These are phyloP conservation scores for Phytophthora tubulina DNA, from an alignment of 352 stramenopile species.

Conservation along the genomic window DNA sequence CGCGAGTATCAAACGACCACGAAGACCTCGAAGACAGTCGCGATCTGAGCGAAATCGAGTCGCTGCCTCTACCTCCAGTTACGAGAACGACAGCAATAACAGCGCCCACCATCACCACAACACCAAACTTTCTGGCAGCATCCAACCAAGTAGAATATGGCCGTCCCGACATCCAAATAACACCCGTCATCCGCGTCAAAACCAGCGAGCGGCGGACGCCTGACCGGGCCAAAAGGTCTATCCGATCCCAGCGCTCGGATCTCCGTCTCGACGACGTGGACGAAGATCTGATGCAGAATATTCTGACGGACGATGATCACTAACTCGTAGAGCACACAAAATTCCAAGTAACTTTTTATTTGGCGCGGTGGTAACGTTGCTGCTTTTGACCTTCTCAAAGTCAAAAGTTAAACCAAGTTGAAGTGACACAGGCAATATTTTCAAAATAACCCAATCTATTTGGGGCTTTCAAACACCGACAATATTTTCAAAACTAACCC, in stretches of 20 bases:
- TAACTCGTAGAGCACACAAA: conserved; percentile 5
- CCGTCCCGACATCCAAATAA: conserved; percentile 24
- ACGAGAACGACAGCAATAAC: conserved; percentile 25
- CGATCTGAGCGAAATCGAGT: conserved; percentile 25
- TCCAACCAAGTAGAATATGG: conserved; percentile 25
- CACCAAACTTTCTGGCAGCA: conserved; percentile 14
- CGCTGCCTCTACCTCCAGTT: conserved; percentile 9
- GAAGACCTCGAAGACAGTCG: conserved; percentile 21
- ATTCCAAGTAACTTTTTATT: conserved; percentile 18
- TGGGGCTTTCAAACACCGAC: background rate
- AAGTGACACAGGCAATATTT: background rate
- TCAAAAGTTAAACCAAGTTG: too few relatives aligned
- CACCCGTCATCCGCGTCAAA: conserved; percentile 33
- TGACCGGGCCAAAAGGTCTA: conserved; percentile 13
- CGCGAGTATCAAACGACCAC: background rate
- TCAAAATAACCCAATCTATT: conserved; percentile 1
- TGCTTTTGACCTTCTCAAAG: too few relatives aligned
- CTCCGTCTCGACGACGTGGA: conserved; percentile 70
- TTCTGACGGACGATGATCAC: conserved; percentile 42
- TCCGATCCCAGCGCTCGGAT: conserved; percentile 24
- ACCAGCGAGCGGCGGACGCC: conserved; percentile 27
- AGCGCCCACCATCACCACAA: conserved; percentile 7
- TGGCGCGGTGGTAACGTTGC: background rate
- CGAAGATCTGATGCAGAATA: conserved; percentile 76
- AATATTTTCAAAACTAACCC: background rate